phyloP scores from a whole-genome alignment of 2,329 filamentous ascomycete species.

The Phoma herbarum region DNA sequence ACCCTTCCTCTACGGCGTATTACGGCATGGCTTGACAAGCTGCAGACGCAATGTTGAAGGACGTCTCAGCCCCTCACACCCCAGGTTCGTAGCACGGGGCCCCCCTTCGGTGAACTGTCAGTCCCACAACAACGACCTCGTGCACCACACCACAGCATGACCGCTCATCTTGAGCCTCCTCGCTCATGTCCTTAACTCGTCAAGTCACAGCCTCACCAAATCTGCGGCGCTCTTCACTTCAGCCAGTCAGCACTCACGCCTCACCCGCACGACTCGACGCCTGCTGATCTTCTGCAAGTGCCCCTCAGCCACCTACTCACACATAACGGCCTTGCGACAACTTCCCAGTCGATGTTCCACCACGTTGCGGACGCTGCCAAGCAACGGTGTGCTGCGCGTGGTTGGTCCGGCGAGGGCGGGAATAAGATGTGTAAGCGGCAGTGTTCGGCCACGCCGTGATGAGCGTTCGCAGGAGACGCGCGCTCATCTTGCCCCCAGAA shows the following conservation, averaged over 20 bases:
- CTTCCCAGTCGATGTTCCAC: slow-evolving; percentile 6
- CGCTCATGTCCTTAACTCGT: slow-evolving; percentile 17
- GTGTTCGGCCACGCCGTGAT: slow-evolving; percentile 18
- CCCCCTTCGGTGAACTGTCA: slow-evolving; percentile 7
- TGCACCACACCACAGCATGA: slow-evolving; percentile 14
- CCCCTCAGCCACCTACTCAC: slow-evolving; percentile 16
- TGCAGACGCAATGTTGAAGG: not conserved
- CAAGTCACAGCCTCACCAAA: slow-evolving; percentile 3
- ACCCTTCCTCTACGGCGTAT: not conserved
- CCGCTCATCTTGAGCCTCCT: slow-evolving; percentile 8
- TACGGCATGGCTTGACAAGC: slow-evolving; percentile 1
- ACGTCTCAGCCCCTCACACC: not conserved
- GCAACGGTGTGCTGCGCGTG: slow-evolving; percentile 7
- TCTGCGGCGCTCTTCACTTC: not conserved
- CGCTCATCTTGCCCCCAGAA: slow-evolving; percentile 8
- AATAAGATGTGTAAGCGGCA: slow-evolving; percentile 10
- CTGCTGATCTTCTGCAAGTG: slow-evolving; percentile 12
- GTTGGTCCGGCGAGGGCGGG: slow-evolving; percentile 12
- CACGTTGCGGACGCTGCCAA: slow-evolving; percentile 9
- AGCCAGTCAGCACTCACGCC: slow-evolving; percentile 10
- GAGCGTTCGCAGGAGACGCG: slow-evolving; percentile 10
- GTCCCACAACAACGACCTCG: slow-evolving; percentile 10
- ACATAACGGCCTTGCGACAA: slow-evolving; percentile 1
- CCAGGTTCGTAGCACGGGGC: slow-evolving; percentile 3
- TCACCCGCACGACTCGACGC: slow-evolving; percentile 2